Evolutionary conservation across 371 early-diverging fungal genomes (phyloP), one percentile per base, ranked within the genome.

Genomic region (Mucor ambiguus): DNA sequence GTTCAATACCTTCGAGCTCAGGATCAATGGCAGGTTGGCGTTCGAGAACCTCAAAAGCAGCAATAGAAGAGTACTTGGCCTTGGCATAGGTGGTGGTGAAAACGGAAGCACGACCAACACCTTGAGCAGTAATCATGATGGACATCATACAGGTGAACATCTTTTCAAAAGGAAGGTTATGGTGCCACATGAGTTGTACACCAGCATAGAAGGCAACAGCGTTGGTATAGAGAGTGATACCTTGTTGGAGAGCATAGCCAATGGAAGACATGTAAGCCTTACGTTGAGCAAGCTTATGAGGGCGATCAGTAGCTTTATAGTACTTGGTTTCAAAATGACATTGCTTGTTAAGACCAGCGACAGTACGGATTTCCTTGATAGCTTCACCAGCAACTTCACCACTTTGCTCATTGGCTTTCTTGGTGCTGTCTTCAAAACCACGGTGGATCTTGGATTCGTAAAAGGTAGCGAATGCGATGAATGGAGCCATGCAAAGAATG

Each of bases 311-410:
- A 58, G 86, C 85, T 10, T 74, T 65, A n/a, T 63, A 61, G 63
- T 91, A 95, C 55, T 80, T 70, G 18, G 60, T 58, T 71, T 87
- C 85, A 63, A 95, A 92, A 30, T 80, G 73, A 22, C 57, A 38
- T 70, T 98, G 95, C 66, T 92, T 89, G 30, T 90, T 92, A n/a
- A 97, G 80, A 4, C 91, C 79, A 38, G 89, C 87, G 22, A 97
- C 95, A 3, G 97, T 97, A 43, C 96, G 89, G 60, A 97, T 91
- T 77, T 91, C 89, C 63, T 88, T 80, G 58, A 97, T 89, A 30
- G 94, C 93, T 74, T 98, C 97, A 69, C 86, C 84, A 52, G 95
- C 93, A 52, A 88, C 84, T 74, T 90, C 89, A 64, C 89, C 89
- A 44, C 90, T 85, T 29, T 85, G 79, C 69, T 89, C 87, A 64